A percentile compares a stretch with the other conserved stretches of the same genome.
phyloP scores from a whole-genome alignment of 2,329 filamentous ascomycete genomes.

The Nigrospora sphaerica region DNA sequence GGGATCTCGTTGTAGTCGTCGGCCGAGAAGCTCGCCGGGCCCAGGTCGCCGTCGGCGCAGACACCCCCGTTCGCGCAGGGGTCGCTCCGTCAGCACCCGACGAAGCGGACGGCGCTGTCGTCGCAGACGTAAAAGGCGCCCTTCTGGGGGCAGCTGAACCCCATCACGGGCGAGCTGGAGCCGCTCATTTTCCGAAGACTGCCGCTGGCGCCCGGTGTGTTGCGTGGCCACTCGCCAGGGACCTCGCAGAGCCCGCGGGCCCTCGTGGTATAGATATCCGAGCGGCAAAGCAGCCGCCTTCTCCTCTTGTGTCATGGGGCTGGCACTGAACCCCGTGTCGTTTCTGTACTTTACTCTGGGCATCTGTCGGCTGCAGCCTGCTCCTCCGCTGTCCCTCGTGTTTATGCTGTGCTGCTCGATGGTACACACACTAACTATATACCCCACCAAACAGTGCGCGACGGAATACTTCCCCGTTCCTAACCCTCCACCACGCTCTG shows the following conservation, averaged over 20 bases:
- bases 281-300: neutral
- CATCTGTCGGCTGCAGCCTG: too few species aligned
- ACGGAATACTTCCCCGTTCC: too few species aligned
- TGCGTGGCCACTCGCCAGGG: too few species aligned
- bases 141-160: slow-evolving; percentile 9
- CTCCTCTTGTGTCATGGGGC: neutral
- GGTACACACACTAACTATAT: too few species aligned
- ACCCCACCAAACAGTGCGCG: too few species aligned
- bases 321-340: too few species aligned
- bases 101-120: slow-evolving; percentile 7
- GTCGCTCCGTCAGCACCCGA: slow-evolving; percentile 14
- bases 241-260: too few species aligned
- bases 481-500: too few species aligned
- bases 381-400: too few species aligned
- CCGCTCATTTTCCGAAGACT: neutral
- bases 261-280: neutral
- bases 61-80: slow-evolving; percentile 8
- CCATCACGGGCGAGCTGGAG: neutral
- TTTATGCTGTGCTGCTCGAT: too few species aligned
- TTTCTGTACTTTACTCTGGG: too few species aligned
- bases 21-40: slow-evolving; percentile 7
- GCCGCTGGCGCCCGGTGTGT: too few species aligned
- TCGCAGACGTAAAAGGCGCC: slow-evolving; percentile 13
- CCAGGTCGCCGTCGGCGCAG: slow-evolving; percentile 6
- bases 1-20: slow-evolving; percentile 6